These are phyloP conservation scores for Starmerella asiatica DNA, from an alignment of 805 yeast genomes.

Conservation along the genomic window DNA sequence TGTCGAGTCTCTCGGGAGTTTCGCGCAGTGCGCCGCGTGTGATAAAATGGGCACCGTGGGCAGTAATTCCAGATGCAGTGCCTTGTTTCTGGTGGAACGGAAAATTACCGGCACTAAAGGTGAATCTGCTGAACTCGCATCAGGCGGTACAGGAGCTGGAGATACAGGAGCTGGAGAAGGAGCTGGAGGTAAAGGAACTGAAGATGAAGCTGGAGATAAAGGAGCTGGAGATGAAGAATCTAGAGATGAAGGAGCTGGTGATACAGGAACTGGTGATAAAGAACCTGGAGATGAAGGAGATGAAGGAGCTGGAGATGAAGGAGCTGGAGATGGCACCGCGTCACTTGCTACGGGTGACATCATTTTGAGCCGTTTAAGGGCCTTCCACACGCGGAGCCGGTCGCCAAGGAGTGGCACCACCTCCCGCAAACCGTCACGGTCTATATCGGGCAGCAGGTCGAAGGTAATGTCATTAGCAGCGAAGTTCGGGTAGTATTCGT, in stretches of 20 bases:
- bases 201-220: too few species aligned
- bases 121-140: not conserved
- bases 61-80: slow-evolving; percentile 1
- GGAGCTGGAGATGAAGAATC: not conserved
- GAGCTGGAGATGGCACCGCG: too few species aligned
- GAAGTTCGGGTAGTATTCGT: slow-evolving; percentile 21
- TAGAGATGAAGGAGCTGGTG: not conserved
- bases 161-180: not conserved
- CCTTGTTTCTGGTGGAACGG: slow-evolving; percentile 3
- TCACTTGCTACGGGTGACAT: too few species aligned
- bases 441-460: slow-evolving; percentile 48
- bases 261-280: too few species aligned
- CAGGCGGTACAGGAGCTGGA: too few species aligned
- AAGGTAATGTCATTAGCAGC: slow-evolving; percentile 41
- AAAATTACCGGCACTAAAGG: slow-evolving; percentile 1
- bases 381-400: slow-evolving; percentile 51
- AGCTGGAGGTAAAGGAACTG: too few species aligned
- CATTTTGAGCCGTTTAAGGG: slow-evolving; percentile 35
- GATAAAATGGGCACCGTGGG: not conserved
- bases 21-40: slow-evolving; percentile 2
- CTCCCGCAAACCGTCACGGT: slow-evolving; percentile 49
- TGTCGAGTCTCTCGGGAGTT: slow-evolving; percentile 16
- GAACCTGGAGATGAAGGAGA: too few species aligned
- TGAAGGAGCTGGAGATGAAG: too few species aligned
- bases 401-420: slow-evolving; percentile 76